Evolutionary conservation across 768 basidiomycete species (phyloP).

Genomic region (Dentipellis fragilis): DNA sequence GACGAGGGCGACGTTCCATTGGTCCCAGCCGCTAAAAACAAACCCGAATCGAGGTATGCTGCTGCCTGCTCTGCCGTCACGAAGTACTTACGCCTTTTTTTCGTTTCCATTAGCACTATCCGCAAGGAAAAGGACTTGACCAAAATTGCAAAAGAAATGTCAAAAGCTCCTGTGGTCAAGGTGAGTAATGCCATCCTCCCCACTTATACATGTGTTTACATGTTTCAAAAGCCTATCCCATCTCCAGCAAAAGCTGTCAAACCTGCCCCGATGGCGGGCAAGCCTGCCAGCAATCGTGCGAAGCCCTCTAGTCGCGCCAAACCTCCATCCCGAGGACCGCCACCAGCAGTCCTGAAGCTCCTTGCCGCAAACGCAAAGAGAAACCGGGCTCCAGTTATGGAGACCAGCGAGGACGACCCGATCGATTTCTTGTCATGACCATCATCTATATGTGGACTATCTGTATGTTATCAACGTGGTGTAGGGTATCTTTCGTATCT

Average conservation of each 20-base stretch:
- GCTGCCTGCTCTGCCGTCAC: too few species aligned
- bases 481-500: not conserved
- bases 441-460: not conserved
- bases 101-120: too few species aligned
- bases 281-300: not conserved
- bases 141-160: not conserved
- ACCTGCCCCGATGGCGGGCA: not conserved
- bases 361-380: not conserved
- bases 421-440: slow-evolving; percentile 35
- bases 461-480: not conserved
- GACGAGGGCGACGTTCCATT: not conserved
- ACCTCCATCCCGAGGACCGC: not conserved
- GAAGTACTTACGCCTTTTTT: too few species aligned
- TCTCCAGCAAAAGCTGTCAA: not conserved
- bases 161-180: not conserved
- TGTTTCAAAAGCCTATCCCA: not conserved
- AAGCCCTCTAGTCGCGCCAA: not conserved
- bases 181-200: not conserved
- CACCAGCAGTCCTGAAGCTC: not conserved
- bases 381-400: not conserved
- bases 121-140: not conserved
- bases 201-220: not conserved
- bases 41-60: too few species aligned
- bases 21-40: too few species aligned
- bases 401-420: slow-evolving; percentile 34